phyloP scores from a whole-genome alignment of 768 basidiomycete species.

The Cyathus striatus region DNA sequence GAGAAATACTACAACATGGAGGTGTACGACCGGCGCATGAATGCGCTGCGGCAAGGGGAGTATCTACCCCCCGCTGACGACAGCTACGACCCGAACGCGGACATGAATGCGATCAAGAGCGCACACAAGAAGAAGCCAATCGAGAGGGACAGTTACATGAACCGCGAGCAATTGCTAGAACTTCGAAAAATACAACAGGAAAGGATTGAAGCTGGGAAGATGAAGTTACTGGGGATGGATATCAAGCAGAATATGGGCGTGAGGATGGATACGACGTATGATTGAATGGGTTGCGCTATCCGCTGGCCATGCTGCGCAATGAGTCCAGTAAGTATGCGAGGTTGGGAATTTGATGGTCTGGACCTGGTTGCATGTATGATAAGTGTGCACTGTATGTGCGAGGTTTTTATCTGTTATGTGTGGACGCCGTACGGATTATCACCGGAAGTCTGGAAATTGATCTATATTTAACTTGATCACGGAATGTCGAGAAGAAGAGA shows the following conservation, averaged over 20 bases:
- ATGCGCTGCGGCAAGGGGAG: conserved; percentile 78
- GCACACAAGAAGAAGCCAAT: conserved; percentile 63
- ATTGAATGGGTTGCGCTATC: conserved; percentile 18
- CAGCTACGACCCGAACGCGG: conserved; percentile 77
- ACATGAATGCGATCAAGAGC: conserved; percentile 71
- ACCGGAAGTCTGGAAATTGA: too few species aligned
- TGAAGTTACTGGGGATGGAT: conserved; percentile 87
- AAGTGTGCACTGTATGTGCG: too few species aligned
- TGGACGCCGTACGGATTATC: too few species aligned
- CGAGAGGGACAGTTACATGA: conserved; percentile 73
- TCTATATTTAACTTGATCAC: too few species aligned
- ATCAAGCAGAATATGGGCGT: conserved; percentile 82
- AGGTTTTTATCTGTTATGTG: too few species aligned
- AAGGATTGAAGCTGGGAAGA: conserved; percentile 72
- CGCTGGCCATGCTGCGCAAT: background rate
- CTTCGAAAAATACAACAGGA: conserved; percentile 82
- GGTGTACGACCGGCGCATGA: conserved; percentile 80
- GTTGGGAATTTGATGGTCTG: too few species aligned
- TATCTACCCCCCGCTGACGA: conserved; percentile 68
- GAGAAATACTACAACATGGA: conserved; percentile 95
- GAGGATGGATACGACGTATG: conserved; percentile 67
- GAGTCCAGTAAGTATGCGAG: too few species aligned
- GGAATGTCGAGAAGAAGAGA: too few species aligned
- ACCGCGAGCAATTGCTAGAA: conserved; percentile 75
- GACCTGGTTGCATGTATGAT: too few species aligned